Conservation (phyloP, 306 rosid genomes). For the Mimosa bimucronata region DNA sequence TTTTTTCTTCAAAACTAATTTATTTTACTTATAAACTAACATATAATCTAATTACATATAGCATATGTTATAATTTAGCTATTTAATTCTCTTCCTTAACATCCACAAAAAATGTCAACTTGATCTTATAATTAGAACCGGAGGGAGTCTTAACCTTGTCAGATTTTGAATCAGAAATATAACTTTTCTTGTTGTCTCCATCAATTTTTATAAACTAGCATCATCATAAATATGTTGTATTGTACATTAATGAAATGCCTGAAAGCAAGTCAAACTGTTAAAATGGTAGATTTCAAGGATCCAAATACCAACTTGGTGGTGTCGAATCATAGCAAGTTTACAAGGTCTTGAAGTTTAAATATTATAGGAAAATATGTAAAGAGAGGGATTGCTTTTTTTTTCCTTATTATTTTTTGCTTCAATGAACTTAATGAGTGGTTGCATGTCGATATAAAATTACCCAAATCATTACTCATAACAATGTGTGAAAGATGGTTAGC, state of each 20-base stretch:
- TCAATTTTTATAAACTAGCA: background rate
- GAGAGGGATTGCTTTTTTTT: background rate
- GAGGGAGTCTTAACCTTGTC: too few relatives aligned
- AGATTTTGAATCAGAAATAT: too few relatives aligned
- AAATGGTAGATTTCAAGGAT: background rate
- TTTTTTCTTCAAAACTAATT: too few relatives aligned
- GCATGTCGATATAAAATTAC: background rate
- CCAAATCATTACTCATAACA: background rate
- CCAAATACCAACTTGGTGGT: background rate
- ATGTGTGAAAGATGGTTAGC: background rate
- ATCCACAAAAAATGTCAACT: too few relatives aligned
- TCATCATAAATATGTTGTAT: background rate
- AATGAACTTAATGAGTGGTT: background rate
- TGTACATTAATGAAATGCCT: background rate
- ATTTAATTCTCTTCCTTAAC: too few relatives aligned
- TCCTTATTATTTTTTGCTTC: background rate
- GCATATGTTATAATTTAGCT: too few relatives aligned
- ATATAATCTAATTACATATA: too few relatives aligned
- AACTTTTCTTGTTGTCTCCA: background rate
- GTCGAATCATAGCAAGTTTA: background rate
- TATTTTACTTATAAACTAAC: too few relatives aligned
- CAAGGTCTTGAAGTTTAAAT: too few relatives aligned
- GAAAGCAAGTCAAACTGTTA: background rate
- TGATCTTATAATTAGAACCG: too few relatives aligned
- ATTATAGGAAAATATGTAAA: background rate